Percentiles rank a stretch among this genome's conserved stretches.
Conservation (phyloP, 169 alveolate species). For the Plasmodium sp. region DNA sequence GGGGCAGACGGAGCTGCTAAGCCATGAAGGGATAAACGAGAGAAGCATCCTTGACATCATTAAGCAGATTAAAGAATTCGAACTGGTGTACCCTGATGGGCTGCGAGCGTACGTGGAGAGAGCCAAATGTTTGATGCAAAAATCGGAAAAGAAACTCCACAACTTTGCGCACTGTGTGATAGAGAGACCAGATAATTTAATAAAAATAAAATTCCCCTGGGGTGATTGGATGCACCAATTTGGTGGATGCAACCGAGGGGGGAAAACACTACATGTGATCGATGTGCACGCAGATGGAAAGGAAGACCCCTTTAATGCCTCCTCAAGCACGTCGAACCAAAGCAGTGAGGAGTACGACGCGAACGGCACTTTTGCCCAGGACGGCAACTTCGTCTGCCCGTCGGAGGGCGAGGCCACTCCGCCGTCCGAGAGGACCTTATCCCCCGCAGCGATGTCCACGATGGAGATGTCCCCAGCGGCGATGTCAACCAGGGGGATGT, state of each 20-base stretch:
- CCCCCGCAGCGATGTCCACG: not conserved
- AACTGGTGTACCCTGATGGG: constrained; percentile 80
- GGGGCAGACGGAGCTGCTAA: constrained; percentile 25
- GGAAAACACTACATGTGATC: constrained; percentile 81
- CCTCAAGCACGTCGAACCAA: not conserved
- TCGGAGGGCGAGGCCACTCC: not conserved
- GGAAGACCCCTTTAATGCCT: not conserved
- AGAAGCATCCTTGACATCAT: constrained; percentile 20
- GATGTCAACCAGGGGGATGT: not conserved
- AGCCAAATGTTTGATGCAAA: constrained; percentile 84
- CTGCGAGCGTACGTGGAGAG: constrained; percentile 87
- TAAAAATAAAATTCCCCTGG: constrained; percentile 47
- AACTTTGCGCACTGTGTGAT: constrained; percentile 81
- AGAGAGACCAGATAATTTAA: constrained; percentile 76
- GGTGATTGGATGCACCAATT: constrained; percentile 83
- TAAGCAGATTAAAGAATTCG: constrained; percentile 63
- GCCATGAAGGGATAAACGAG: constrained; percentile 42
- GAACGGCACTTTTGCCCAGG: not conserved
- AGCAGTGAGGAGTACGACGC: not conserved
- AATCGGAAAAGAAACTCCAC: constrained; percentile 12
- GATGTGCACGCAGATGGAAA: not conserved
- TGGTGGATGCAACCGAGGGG: constrained; percentile 86
- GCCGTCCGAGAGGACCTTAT: not conserved
- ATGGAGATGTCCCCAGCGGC: not conserved
- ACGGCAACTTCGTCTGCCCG: not conserved